Conservation (phyloP, 83 land plant species). For the Larix sibirica region DNA sequence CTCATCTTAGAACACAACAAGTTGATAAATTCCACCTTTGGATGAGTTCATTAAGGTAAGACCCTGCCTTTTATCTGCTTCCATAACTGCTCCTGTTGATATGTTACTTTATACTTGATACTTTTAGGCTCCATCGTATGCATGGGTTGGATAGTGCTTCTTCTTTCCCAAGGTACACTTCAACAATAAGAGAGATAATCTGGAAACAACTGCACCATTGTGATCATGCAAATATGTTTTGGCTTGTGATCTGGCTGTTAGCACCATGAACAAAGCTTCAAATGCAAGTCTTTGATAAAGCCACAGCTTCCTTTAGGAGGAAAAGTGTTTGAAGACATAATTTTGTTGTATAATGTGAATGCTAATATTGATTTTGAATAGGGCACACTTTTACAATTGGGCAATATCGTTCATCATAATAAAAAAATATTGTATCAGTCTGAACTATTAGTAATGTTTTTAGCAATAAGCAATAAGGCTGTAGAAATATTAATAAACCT, state of each 20-base stretch:
- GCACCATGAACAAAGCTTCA: slow-evolving; percentile 90
- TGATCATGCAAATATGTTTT: slow-evolving; percentile 77
- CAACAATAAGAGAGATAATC: slow-evolving; percentile 72
- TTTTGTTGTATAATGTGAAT: too few species aligned
- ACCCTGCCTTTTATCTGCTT: slow-evolving; percentile 38
- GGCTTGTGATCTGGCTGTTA: slow-evolving; percentile 72
- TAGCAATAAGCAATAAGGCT: too few species aligned
- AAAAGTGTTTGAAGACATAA: too few species aligned
- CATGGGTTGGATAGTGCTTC: slow-evolving; percentile 61
- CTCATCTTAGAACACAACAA: slow-evolving; percentile 77
- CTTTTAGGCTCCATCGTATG: slow-evolving; percentile 61
- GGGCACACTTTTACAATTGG: too few species aligned
- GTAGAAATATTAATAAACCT: too few species aligned
- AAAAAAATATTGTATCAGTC: too few species aligned
- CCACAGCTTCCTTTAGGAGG: too few species aligned
- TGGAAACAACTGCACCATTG: slow-evolving; percentile 73
- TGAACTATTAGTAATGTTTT: too few species aligned
- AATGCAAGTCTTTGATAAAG: neutral
- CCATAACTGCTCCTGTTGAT: slow-evolving; percentile 29
- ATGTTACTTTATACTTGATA: slow-evolving; percentile 80
- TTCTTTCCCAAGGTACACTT: slow-evolving; percentile 82
- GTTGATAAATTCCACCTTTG: slow-evolving; percentile 78
- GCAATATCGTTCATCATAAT: too few species aligned
- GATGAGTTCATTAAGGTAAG: slow-evolving; percentile 49
- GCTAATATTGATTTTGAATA: too few species aligned